phyloP scores from a whole-genome alignment of 225 moss, liverwort and hornwort species.

The Sphagnum tenellum region DNA sequence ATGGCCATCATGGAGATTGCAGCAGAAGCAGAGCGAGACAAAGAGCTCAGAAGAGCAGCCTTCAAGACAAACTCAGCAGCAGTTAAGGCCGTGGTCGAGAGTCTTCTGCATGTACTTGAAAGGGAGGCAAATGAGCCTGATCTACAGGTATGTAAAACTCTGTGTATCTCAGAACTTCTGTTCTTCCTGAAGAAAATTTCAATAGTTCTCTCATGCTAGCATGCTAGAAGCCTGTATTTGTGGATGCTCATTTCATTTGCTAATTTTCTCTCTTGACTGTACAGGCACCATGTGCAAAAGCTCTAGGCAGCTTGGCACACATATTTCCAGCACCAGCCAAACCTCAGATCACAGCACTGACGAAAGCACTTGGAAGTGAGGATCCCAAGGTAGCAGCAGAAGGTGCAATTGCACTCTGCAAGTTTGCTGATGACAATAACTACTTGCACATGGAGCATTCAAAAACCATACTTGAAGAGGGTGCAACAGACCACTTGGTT shows the following conservation, averaged over 20 bases:
- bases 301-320: conserved; percentile 36
- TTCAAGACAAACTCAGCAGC: conserved; percentile 50
- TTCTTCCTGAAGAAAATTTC: too few relatives aligned
- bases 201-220: too few relatives aligned
- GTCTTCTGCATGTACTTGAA: conserved; percentile 25
- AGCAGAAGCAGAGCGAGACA: conserved; percentile 30
- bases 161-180: too few relatives aligned
- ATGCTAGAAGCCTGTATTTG: too few relatives aligned
- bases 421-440: conserved; percentile 41
- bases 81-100: conserved; percentile 39
- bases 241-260: too few relatives aligned
- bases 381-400: conserved; percentile 32
- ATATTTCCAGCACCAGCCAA: conserved; percentile 46
- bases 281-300: conserved; percentile 38
- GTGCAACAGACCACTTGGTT: conserved; percentile 41
- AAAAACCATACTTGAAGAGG: conserved; percentile 39
- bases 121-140: conserved; percentile 19
- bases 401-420: conserved; percentile 26
- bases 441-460: conserved; percentile 51
- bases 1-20: conserved; percentile 54
- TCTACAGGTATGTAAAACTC: neutral
- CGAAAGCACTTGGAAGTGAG: conserved; percentile 20
- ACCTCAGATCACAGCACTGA: conserved; percentile 28
- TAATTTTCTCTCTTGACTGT: too few relatives aligned
- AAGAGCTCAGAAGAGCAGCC: conserved; percentile 42